These are phyloP conservation scores for Roridomyces roridus DNA, from an alignment of 768 basidiomycete species.

Conservation along the genomic window DNA sequence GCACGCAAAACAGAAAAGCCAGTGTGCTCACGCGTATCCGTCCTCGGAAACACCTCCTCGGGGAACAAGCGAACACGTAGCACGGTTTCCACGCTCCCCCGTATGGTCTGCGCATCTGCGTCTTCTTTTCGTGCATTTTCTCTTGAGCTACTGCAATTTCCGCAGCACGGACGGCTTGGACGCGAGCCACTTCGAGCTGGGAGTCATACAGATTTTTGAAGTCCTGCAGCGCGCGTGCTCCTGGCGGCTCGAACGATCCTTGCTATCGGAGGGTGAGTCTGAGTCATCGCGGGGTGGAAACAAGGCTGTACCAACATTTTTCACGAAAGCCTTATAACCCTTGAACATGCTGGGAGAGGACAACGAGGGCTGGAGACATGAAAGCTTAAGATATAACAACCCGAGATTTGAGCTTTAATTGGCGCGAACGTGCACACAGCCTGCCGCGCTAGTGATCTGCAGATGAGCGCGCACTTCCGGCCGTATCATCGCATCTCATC, in stretches of 20 bases:
- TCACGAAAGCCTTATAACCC: slow-evolving; percentile 22
- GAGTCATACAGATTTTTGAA: slow-evolving; percentile 7
- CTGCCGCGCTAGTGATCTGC: too few relatives aligned
- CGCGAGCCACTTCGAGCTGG: slow-evolving; percentile 1
- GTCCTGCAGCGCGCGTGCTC: slow-evolving; percentile 19
- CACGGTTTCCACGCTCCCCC: neutral
- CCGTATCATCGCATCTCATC: too few relatives aligned
- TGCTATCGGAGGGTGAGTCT: slow-evolving; percentile 5
- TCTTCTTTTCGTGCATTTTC: slow-evolving; percentile 3
- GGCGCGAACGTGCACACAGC: too few relatives aligned
- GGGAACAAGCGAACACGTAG: slow-evolving; percentile 7
- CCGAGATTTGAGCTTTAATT: too few relatives aligned
- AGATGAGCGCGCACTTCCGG: too few relatives aligned
- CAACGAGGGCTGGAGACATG: neutral
- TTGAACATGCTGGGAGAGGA: slow-evolving; percentile 17
- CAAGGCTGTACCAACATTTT: slow-evolving; percentile 7
- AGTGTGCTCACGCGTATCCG: slow-evolving; percentile 4
- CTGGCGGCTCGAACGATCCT: slow-evolving; percentile 20
- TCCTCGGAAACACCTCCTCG: neutral
- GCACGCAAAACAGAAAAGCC: neutral
- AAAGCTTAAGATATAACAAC: too few relatives aligned
- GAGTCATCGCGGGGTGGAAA: neutral
- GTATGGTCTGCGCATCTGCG: neutral
- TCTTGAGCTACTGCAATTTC: neutral
- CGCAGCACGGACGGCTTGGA: slow-evolving; percentile 6